Evolutionary conservation across 768 basidiomycete genomes (phyloP).

Genomic region (Serendipita vermifera): DNA sequence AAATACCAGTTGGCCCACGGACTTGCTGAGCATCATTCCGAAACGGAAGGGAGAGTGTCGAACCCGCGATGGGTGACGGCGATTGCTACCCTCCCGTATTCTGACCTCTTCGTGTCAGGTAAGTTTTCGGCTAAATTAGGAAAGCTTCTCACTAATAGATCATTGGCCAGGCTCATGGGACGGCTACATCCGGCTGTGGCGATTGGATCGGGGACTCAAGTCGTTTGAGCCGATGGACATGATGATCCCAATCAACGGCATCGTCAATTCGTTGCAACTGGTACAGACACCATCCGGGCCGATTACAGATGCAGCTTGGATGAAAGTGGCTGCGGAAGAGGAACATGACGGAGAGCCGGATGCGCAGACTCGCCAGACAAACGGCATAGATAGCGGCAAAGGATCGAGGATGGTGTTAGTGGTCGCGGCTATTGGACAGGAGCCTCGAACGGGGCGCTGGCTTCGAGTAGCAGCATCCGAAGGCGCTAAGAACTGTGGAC

Average conservation of each 20-base stretch:
- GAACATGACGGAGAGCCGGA: not conserved
- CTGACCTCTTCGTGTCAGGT: constrained; percentile 88
- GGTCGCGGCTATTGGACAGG: constrained; percentile 73
- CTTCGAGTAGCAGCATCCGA: constrained; percentile 50
- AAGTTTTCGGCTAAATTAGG: constrained; percentile 18
- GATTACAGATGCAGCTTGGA: constrained; percentile 34
- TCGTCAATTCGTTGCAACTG: constrained; percentile 85
- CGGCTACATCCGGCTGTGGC: constrained; percentile 81
- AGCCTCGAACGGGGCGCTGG: constrained; percentile 87
- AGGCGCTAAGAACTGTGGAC: constrained; percentile 57
- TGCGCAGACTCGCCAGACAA: not conserved
- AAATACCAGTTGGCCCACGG: constrained; percentile 82
- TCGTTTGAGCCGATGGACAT: constrained; percentile 54
- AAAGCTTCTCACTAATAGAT: not conserved
- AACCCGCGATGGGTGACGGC: constrained; percentile 89
- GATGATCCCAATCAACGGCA: constrained; percentile 53
- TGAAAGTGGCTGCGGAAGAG: constrained; percentile 17
- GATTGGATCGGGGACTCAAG: constrained; percentile 63
- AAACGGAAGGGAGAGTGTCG: constrained; percentile 59
- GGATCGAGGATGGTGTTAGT: constrained; percentile 36
- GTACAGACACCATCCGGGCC: constrained; percentile 37
- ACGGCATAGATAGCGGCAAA: constrained; percentile 17
- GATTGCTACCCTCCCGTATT: constrained; percentile 69
- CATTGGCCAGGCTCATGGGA: constrained; percentile 75
- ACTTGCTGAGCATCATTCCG: constrained; percentile 52